These are phyloP conservation scores for Echium plantagineum DNA, from an alignment of 257 asterid genomes.

Conservation along the genomic window DNA sequence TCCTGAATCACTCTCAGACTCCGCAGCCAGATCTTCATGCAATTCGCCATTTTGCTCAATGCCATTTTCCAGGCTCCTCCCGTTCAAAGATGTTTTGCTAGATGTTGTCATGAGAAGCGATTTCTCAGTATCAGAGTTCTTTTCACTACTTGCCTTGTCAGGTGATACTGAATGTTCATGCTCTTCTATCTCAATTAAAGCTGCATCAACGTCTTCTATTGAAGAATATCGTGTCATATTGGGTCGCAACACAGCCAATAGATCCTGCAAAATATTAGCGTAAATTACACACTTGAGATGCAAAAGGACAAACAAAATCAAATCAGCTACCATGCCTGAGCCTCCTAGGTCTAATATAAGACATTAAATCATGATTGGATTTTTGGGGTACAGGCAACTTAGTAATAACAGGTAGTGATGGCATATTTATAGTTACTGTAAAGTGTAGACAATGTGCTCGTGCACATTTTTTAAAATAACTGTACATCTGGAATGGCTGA, in stretches of 20 bases:
- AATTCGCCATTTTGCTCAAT: conserved; percentile 54
- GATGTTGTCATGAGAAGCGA: conserved; percentile 31
- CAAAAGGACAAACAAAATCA: too few relatives aligned
- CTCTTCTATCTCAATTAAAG: conserved; percentile 77
- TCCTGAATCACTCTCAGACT: conserved; percentile 80
- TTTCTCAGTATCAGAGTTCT: conserved; percentile 40
- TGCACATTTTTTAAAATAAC: too few relatives aligned
- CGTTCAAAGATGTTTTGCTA: conserved; percentile 38
- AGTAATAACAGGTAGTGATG: too few relatives aligned
- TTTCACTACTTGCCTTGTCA: conserved; percentile 57
- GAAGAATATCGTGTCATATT: conserved; percentile 78
- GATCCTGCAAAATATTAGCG: too few relatives aligned
- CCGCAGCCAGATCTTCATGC: conserved; percentile 49
- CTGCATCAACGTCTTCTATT: conserved; percentile 68
- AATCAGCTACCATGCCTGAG: too few relatives aligned
- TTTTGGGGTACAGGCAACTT: too few relatives aligned
- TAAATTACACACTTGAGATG: too few relatives aligned
- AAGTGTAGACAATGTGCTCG: too few relatives aligned
- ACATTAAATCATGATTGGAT: too few relatives aligned
- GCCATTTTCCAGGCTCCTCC: conserved; percentile 47
- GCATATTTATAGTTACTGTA: too few relatives aligned
- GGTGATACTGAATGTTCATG: conserved; percentile 56
- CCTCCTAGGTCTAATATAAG: too few relatives aligned
- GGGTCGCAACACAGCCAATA: conserved; percentile 86
- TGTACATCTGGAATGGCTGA: too few relatives aligned